Base-by-base conservation (phyloP, 2,329 filamentous ascomycete species). In the Pseudocercospora pini-densiflorae region DNA sequence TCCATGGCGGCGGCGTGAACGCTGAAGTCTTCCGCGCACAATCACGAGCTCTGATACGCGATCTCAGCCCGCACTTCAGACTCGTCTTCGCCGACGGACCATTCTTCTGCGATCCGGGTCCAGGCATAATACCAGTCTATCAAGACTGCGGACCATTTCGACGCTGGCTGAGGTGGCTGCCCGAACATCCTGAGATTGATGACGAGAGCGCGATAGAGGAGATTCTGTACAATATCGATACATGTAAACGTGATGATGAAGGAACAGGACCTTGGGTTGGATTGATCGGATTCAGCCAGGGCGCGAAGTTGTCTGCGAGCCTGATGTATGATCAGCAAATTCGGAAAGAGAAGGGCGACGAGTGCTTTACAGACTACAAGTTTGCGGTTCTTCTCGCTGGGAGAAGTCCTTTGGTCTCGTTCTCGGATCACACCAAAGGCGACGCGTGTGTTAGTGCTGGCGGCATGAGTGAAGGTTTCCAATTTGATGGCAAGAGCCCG, bases 1-100 rank as follows among this genome's bases (percentile, higher is more conserved):
- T 94, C n/a, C 91, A 94, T 78, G 91, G 91, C 76, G 91, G 91
- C 73, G 91, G 91, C 67, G 88, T 89, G 70, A 93, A 90, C 74
- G 88, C 85, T n/a, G 76, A 83, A 47, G 87, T 93, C 76, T 93
- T 93, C 81, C 81, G 84, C 67, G 77, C 85, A 10, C 91, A 94
- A 80, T 87, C 88, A 71, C 90, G 91, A 68, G 81, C 81, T 5
- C 77, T 88, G 6, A 80, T 82, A 61, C 75, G 77, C 55, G 74
- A 80, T 62, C 85, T 93, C 0, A 23, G 29, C 77, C 58, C 83
- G 6, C 78, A 84, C 54, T 92, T 93, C 77, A 88, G 91, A 47
- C 84, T 93, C 70, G 88, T 91, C 74, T 94, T 90, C 79, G 88
- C 87, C 70, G 87, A 93, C 71, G 91, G 83, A 0, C 90, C 91